These are phyloP conservation scores for Myxozyma kluyveri DNA, from an alignment of 805 yeast species.

Conservation along the genomic window DNA sequence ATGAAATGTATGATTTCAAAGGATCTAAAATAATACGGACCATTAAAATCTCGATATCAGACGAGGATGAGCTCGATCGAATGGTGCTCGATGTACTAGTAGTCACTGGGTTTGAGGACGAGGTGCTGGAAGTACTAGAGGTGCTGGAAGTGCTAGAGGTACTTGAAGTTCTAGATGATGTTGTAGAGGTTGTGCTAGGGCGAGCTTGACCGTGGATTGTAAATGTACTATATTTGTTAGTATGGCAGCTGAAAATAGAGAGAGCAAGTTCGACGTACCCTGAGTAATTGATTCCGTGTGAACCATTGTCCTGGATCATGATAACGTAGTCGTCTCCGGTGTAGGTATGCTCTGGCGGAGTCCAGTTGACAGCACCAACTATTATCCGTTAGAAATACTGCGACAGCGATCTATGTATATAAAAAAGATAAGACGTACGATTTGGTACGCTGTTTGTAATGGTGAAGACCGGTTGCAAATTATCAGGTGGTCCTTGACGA, in stretches of 20 bases:
- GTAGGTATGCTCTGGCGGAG: slow-evolving; percentile 36
- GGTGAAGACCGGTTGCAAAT: slow-evolving; percentile 38
- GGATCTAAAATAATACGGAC: not conserved
- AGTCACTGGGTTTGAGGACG: slow-evolving; percentile 6
- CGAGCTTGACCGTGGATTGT: slow-evolving; percentile 13
- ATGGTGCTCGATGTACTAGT: not conserved
- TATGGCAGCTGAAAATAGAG: not conserved
- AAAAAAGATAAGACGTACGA: slow-evolving; percentile 13
- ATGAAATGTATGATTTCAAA: not conserved
- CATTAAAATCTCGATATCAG: too few species aligned
- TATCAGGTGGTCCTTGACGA: slow-evolving; percentile 36
- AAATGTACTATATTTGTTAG: slow-evolving; percentile 6
- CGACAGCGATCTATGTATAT: not conserved
- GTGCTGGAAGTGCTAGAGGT: not conserved
- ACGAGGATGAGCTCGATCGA: not conserved
- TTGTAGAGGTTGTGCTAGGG: slow-evolving; percentile 1
- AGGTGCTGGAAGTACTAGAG: not conserved
- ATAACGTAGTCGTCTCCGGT: slow-evolving; percentile 39
- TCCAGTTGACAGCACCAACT: slow-evolving; percentile 41
- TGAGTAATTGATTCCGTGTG: slow-evolving; percentile 40
- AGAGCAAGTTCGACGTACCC: slow-evolving; percentile 16
- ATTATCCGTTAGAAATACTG: not conserved
- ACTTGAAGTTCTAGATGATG: not conserved
- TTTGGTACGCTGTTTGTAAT: slow-evolving; percentile 38
- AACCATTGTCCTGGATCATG: slow-evolving; percentile 36